Base-by-base conservation (phyloP, 768 basidiomycete species). In the Rhodotorula diobovata region DNA sequence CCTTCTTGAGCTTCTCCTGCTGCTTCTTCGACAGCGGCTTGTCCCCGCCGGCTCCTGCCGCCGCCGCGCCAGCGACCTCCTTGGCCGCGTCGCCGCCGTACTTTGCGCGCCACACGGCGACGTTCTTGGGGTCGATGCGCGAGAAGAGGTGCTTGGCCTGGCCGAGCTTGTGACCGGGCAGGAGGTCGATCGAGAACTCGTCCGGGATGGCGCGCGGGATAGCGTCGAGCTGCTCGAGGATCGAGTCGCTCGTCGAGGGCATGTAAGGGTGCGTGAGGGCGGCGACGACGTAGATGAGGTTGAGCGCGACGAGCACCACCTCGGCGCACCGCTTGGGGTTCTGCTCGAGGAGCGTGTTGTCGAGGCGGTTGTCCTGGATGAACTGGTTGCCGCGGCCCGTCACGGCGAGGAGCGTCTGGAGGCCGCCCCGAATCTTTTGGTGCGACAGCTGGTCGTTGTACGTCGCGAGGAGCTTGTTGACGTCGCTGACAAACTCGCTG, bases 261-360 rank as follows among this genome's bases (percentile, higher is more conserved):
- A 99, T 97, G 87, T 92, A 99, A 0, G 96, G 95, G 79, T 93
- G 89, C 74, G 92, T 81, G 76, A 96, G 83, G 39, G 87, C 88
- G 21, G 91, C 89, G 67, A 99, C 84, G 48, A 88, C 82, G 80
- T 96, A 98, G 80, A 98, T 95, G 75, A 99, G 83, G 82, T 97
- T 97, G 80, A 93, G 81, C 35, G 93, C 90, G 63, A 93, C 88
- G 59, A 90, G 87, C 68, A 98, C 83, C 75, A 98, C 94, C 77
- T 90, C 88, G 7, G 90, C 93, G 77, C 93, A 95, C 68, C 93
- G 90, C 66, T 84, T 84, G 5, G 93, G 91, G 72, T 93, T 85
- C 72, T 87, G 86, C 16, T 86, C 82, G 83, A 95, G 88, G 70
- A 98, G 84, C 12, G 91, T 86, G 81, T 96, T 97, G 85, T 89